phyloP scores from a whole-genome alignment of 1,284 basidiomycete genomes.

The Moniliella sp. region DNA sequence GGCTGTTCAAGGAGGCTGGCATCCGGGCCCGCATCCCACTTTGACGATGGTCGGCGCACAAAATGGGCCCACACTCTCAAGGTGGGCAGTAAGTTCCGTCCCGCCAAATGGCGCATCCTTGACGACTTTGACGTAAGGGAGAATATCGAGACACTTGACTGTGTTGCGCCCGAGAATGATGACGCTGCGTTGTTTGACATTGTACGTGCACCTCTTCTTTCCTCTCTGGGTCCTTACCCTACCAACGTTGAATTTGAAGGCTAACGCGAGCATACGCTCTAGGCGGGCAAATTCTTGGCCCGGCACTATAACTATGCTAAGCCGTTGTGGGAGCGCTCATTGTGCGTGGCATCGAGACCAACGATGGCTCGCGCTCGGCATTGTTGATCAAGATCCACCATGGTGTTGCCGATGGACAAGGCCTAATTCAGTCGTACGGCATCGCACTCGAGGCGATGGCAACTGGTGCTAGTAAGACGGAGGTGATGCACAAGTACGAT shows the following conservation, averaged over 20 bases:
- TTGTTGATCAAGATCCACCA: constrained; percentile 34
- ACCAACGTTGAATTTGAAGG: not conserved
- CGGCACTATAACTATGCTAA: constrained; percentile 28
- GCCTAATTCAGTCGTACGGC: constrained; percentile 32
- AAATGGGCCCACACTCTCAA: constrained; percentile 16
- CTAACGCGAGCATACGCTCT: too few species aligned
- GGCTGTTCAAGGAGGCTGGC: too few species aligned
- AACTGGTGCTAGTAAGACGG: constrained; percentile 14
- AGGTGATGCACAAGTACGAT: constrained; percentile 24
- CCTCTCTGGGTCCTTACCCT: not conserved
- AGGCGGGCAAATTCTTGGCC: constrained; percentile 23
- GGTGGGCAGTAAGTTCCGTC: constrained; percentile 15
- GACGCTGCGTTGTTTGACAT: constrained; percentile 19
- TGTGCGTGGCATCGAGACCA: constrained; percentile 26
- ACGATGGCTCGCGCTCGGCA: constrained; percentile 20
- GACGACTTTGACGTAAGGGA: constrained; percentile 24
- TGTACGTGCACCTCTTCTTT: too few species aligned
- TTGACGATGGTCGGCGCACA: constrained; percentile 15
- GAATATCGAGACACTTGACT: constrained; percentile 19
- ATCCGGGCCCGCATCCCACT: constrained; percentile 3
- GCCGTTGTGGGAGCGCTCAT: constrained; percentile 29
- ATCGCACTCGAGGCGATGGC: constrained; percentile 23
- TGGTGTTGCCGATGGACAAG: constrained; percentile 29
- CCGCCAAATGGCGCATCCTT: constrained; percentile 27
- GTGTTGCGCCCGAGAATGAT: constrained; percentile 7